These are phyloP conservation scores for Heterobasidion irregulare DNA, from an alignment of 1,284 basidiomycete species.

Conservation along the genomic window DNA sequence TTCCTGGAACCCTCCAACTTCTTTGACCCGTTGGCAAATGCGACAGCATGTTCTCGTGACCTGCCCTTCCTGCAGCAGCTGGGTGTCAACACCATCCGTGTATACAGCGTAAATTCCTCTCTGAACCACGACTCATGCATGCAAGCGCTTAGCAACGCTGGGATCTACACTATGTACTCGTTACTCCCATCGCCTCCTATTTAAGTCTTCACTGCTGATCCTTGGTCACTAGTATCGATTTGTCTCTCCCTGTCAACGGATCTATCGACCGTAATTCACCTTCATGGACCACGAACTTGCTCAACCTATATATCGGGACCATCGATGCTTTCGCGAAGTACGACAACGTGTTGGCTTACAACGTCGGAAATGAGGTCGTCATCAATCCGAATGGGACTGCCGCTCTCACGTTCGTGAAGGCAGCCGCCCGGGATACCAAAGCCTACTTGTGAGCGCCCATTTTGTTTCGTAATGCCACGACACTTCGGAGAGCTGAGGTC, in stretches of 20 bases:
- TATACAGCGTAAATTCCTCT: conserved; percentile 79
- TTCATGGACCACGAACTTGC: conserved; percentile 78
- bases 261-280: conserved; percentile 76
- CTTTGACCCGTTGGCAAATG: conserved; percentile 69
- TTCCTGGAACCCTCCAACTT: conserved; percentile 77
- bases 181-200: conserved; percentile 2
- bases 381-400: conserved; percentile 46
- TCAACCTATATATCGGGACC: conserved; percentile 72
- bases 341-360: conserved; percentile 77
- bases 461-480: background rate
- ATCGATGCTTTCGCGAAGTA: conserved; percentile 78
- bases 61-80: conserved; percentile 67
- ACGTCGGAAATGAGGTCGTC: conserved; percentile 88
- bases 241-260: conserved; percentile 79
- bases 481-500: no score
- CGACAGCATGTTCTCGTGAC: conserved; percentile 69
- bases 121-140: conserved; percentile 86
- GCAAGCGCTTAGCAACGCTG: conserved; percentile 65
- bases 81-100: conserved; percentile 70
- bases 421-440: conserved; percentile 82
- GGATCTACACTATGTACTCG: conserved; percentile 82
- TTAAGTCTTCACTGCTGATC: conserved; percentile 7
- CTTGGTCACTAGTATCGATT: conserved; percentile 59
- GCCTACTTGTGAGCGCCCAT: conserved; percentile 61
- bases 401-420: conserved; percentile 80